A percentile compares a stretch with the other conserved stretches of the same genome.
phyloP scores from a whole-genome alignment of 352 stramenopile genomes.

The Phytophthora brassicae region DNA sequence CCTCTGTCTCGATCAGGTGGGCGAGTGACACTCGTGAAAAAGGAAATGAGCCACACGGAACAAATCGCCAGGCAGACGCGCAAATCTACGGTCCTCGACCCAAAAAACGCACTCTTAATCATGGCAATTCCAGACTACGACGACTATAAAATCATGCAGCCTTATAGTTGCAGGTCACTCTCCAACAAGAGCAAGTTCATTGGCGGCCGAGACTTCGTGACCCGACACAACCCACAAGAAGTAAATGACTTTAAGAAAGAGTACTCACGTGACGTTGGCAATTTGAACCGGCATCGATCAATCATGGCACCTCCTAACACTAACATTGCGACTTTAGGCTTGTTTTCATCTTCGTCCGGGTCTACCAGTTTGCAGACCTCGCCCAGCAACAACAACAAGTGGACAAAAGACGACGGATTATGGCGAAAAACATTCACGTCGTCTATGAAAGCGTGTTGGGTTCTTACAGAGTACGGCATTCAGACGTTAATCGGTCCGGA shows the following conservation, averaged over 20 bases:
- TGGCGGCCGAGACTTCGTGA: slow-evolving; percentile 68
- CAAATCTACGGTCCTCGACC: slow-evolving; percentile 70
- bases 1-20: slow-evolving; percentile 20
- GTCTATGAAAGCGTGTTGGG: slow-evolving; percentile 62
- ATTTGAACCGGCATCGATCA: slow-evolving; percentile 63
- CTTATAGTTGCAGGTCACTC: slow-evolving; percentile 71
- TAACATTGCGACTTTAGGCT: slow-evolving; percentile 21
- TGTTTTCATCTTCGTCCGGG: slow-evolving; percentile 28
- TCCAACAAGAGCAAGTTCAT: slow-evolving; percentile 67
- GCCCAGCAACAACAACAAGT: slow-evolving; percentile 23
- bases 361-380: slow-evolving; percentile 29
- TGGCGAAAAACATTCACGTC: slow-evolving; percentile 55
- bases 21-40: slow-evolving; percentile 27
- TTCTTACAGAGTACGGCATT: slow-evolving; percentile 64
- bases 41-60: slow-evolving; percentile 68
- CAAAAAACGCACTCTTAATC: slow-evolving; percentile 69
- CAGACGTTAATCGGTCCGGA: slow-evolving; percentile 63
- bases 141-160: slow-evolving; percentile 75
- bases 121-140: slow-evolving; percentile 79
- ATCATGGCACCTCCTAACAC: slow-evolving; percentile 49
- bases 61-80: slow-evolving; percentile 65
- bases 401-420: slow-evolving; percentile 25
- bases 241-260: slow-evolving; percentile 78
- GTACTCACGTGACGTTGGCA: slow-evolving; percentile 70
- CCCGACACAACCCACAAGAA: slow-evolving; percentile 70